Percentiles rank a stretch among this genome's conserved stretches.
Evolutionary conservation across 805 yeast genomes (phyloP).

Genomic region (Starmerella bombi): DNA sequence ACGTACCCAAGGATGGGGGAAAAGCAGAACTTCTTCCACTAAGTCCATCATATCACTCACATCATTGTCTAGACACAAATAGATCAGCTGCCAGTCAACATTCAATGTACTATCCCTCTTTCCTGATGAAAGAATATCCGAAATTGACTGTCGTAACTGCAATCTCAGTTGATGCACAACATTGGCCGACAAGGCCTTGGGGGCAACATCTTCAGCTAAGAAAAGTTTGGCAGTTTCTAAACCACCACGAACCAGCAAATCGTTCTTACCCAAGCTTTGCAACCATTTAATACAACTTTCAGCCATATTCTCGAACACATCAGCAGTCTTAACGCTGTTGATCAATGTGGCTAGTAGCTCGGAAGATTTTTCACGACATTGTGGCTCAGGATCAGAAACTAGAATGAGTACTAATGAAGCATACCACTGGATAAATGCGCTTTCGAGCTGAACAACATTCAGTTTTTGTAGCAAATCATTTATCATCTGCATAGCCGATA

Average conservation of each 20-base stretch:
- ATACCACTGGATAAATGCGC: constrained; percentile 54
- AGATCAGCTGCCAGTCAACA: constrained; percentile 64
- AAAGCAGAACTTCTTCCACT: constrained; percentile 46
- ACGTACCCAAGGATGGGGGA: constrained; percentile 89
- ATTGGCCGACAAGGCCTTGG: not conserved
- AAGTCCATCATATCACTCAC: constrained; percentile 27
- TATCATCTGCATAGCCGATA: constrained; percentile 79
- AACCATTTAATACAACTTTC: constrained; percentile 17
- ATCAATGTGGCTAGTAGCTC: constrained; percentile 29
- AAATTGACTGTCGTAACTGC: not conserved
- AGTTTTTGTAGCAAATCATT: constrained; percentile 57
- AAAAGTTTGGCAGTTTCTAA: constrained; percentile 17
- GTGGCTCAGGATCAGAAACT: constrained; percentile 61
- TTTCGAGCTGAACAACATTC: constrained; percentile 33
- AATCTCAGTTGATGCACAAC: constrained; percentile 2
- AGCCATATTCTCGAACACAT: constrained; percentile 7
- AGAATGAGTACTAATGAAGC: constrained; percentile 67
- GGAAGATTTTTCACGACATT: constrained; percentile 75
- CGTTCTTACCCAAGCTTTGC: constrained; percentile 7
- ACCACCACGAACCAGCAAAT: constrained; percentile 19
- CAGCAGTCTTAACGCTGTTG: not conserved
- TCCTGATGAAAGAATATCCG: constrained; percentile 5
- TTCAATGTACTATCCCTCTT: not conserved
- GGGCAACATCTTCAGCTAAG: not conserved
- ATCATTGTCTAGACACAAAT: constrained; percentile 41